Percentiles rank a stretch among this genome's conserved stretches.
phyloP scores from a whole-genome alignment of 129 eudicot genomes.

The Lonicera japonica region DNA sequence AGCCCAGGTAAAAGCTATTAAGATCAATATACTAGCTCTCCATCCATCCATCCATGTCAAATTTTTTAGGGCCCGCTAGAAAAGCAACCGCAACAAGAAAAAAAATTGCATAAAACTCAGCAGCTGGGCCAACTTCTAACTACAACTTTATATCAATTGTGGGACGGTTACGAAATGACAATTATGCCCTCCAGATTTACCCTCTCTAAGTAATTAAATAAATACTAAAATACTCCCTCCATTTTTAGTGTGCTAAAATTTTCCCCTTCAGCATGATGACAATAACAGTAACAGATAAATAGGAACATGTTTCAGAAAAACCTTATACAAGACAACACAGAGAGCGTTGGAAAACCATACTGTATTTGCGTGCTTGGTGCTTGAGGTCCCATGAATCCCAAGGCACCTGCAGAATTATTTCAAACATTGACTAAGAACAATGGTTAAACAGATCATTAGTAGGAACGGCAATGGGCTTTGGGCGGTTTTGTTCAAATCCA shows the following conservation, averaged over 20 bases:
- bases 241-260: not conserved
- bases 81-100: no score
- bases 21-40: no score
- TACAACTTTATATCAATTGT: no score
- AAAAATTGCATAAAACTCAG: no score
- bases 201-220: not conserved
- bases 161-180: no score
- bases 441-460: not conserved
- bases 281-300: no score
- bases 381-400: slow-evolving; percentile 46
- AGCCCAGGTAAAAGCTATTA: no score
- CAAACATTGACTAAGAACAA: not conserved
- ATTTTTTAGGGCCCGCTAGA: no score
- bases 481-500: no score
- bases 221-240: not conserved
- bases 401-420: slow-evolving; percentile 45
- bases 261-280: not conserved
- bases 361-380: slow-evolving; percentile 49
- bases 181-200: not conserved
- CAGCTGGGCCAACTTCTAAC: no score
- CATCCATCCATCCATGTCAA: no score
- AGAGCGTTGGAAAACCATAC: slow-evolving; percentile 41
- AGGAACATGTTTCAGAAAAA: no score
- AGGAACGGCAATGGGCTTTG: not conserved
- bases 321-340: not conserved